Evolutionary conservation across 345 rosid species (phyloP), one percentile per base, ranked within the genome.

Genomic region (Clarkia xantiana): DNA sequence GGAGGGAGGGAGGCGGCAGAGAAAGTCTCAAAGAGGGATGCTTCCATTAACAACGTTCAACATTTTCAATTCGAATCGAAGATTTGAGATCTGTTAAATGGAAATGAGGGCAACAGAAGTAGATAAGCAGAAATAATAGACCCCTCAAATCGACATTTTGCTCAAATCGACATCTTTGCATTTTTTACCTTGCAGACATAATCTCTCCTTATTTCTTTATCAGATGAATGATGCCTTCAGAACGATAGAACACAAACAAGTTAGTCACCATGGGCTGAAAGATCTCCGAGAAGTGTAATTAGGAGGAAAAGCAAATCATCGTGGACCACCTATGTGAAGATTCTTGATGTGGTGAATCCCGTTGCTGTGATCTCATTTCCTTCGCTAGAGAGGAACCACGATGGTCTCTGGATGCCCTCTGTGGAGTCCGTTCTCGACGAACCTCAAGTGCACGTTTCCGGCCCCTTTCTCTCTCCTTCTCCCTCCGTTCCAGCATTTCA

Each of bases 211-310:
- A 83, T 76, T 67, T 89, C 91, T 74, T 73, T 84, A 81, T 75
- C 60, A 29, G 93, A 94, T 78, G 98, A 79, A 63, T 65, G 79
- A 52, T 80, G 96, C 98, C 96, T 86, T 91, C 98, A 91, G 81
- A 83, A 86, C 73, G 79, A 81, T 72, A 86, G 87, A 29, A 29
- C 36, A 29, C 45, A 51, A 52, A 44, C 68, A 70, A 76, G 86
- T 86, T 75, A 91, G 96, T 76, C 64, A 45, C 23, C 75, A 65
- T 62, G 70, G 67, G 69, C 36, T 29, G 36, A 29, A 29, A 29
- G 36, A 29, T 29, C 36, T 29, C 8, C 65, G 75, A 60, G 64
- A 63, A 63, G 76, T 79, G 56, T 72, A 49, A 76, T 51, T 72
- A 83, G 65, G 80, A 70, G 17, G 64, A 62, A 65, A 72, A 70